phyloP scores from a whole-genome alignment of 176 grass and related monocot species.

The Thinopyrum elongatum region DNA sequence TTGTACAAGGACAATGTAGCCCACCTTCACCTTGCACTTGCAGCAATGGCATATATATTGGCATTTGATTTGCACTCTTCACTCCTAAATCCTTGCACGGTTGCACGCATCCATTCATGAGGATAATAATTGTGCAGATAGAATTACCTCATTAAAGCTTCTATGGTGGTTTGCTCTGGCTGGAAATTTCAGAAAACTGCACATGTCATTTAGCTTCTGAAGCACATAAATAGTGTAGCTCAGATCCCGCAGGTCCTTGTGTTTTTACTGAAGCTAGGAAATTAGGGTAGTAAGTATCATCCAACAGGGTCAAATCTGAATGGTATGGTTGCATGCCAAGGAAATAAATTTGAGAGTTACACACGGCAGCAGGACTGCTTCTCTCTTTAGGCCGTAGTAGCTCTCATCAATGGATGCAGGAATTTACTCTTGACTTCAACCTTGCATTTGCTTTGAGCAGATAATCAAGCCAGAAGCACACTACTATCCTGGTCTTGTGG shows the following conservation, averaged over 20 bases:
- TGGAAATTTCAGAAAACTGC: conserved; percentile 32
- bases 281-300: not conserved
- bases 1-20: not conserved
- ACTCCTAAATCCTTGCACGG: not conserved
- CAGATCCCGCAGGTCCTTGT: conserved; percentile 11
- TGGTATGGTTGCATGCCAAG: not conserved
- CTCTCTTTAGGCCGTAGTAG: not conserved
- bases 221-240: not conserved
- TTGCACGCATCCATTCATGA: not conserved
- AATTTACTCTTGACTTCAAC: conserved; percentile 3
- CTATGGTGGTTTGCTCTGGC: not conserved
- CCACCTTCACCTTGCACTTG: not conserved
- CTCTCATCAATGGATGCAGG: not conserved
- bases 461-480: conserved; percentile 28
- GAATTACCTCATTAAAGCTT: conserved; percentile 19
- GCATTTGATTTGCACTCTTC: not conserved
- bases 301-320: not conserved
- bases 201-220: conserved; percentile 18
- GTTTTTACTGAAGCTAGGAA: not conserved
- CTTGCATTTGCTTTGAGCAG: conserved; percentile 27
- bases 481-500: not conserved
- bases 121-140: conserved; percentile 1
- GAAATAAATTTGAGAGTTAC: conserved; percentile 10
- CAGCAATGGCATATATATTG: no score
- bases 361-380: not conserved